Percentiles rank a stretch among this genome's conserved stretches.
Evolutionary conservation across 495 filamentous ascomycete species (phyloP).

Genomic region (Cryomyces minteri): DNA sequence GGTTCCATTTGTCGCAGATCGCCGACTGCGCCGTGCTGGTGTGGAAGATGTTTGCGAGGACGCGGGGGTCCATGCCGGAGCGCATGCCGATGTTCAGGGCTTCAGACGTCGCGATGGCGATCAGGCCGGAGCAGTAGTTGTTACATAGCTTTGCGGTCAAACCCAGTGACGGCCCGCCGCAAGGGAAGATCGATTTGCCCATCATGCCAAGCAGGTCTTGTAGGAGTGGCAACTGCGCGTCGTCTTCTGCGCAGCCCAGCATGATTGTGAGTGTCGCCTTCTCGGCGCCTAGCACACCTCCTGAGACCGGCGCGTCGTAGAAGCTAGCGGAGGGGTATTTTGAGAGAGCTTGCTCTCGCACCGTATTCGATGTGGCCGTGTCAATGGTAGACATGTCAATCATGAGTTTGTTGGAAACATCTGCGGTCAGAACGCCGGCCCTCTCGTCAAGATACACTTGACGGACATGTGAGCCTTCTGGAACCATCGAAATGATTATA

Average conservation of each 20-base stretch:
- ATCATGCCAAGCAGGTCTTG: slow-evolving; percentile 22
- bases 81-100: slow-evolving; percentile 36
- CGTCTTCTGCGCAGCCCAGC: slow-evolving; percentile 22
- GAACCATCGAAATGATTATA: slow-evolving; percentile 20
- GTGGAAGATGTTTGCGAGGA: slow-evolving; percentile 28
- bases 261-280: slow-evolving; percentile 31
- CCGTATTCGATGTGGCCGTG: slow-evolving; percentile 20
- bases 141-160: slow-evolving; percentile 36
- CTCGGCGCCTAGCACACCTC: slow-evolving; percentile 27
- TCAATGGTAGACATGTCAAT: slow-evolving; percentile 31
- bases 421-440: slow-evolving; percentile 18
- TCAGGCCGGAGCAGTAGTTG: slow-evolving; percentile 34
- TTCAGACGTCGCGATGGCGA: slow-evolving; percentile 32
- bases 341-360: slow-evolving; percentile 16
- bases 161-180: slow-evolving; percentile 30
- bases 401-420: slow-evolving; percentile 17
- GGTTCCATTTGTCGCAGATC: slow-evolving; percentile 30
- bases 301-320: slow-evolving; percentile 27
- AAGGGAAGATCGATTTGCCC: slow-evolving; percentile 30
- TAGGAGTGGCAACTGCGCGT: slow-evolving; percentile 17
- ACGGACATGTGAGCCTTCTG: slow-evolving; percentile 21
- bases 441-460: slow-evolving; percentile 19
- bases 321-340: slow-evolving; percentile 18
- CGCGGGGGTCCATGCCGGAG: slow-evolving; percentile 28
- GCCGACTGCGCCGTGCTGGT: slow-evolving; percentile 31